Evolutionary conservation across 495 filamentous ascomycete species (phyloP), one percentile per base, ranked within the genome.

Genomic region (Neurospora intermedia): DNA sequence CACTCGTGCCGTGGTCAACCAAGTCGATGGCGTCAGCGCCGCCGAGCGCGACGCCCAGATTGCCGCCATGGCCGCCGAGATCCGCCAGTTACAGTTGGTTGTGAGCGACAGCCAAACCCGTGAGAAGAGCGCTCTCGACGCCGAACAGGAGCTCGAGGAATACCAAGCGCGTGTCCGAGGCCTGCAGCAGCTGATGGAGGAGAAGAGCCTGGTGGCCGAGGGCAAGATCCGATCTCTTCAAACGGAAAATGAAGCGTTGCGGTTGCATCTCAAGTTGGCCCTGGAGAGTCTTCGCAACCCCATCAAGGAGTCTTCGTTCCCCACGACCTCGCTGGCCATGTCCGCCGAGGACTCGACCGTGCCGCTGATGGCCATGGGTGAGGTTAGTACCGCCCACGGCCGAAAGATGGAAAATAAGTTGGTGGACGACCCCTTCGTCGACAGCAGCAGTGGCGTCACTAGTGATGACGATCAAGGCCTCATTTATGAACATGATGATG

Each of bases 11-110:
- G 89, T 91, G 39, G 92, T 97, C 76, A 99, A 99, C 84, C 92
- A 98, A 83, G 54, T 66, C 3, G 94, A 98, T 80, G 89, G 91
- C 77, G 87, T 97, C 74, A 92, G 90, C 23, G 87, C 91, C 20
- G 94, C 94, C 3, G 91, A 98, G 82, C 90, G 96, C 73, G 96
- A 99, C 81, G 92, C 92, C 20, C 93, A 98, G 83, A 97, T 99
- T 75, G 86, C 88, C 0, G 92, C 93, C 72, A 98, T 99, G 96
- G 91, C 92, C 8, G 94, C 95, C 76, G 95, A 94, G 73, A 98
- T 99, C 75, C 91, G 93, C 13, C 81, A 84, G 45, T 84, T 99
- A 43, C 94, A 98, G 81, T 84, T 94, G 70, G 91, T 88, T 40
- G 90, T 94, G 48, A 89, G 87, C 59, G 85, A 88, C 69, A 86